Percentiles rank a stretch among this genome's conserved stretches.
These are phyloP conservation scores for Colletotrichum karsti DNA, from an alignment of 2,329 filamentous ascomycete genomes.

Conservation along the genomic window DNA sequence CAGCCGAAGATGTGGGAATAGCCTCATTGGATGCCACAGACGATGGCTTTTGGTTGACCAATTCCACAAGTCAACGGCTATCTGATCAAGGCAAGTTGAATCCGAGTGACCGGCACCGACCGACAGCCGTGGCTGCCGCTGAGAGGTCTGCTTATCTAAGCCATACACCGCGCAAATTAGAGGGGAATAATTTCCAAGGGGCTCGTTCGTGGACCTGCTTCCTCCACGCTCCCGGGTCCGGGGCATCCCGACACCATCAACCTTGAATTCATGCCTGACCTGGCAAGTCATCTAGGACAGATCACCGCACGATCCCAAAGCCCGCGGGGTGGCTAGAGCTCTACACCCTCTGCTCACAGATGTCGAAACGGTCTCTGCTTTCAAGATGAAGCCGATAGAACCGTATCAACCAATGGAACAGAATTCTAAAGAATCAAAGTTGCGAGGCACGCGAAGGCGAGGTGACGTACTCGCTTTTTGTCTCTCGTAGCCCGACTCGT, in stretches of 20 bases:
- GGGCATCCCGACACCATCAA: not conserved
- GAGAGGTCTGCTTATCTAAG: too few relatives aligned
- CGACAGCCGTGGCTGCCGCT: not conserved
- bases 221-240: too few relatives aligned
- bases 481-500: not conserved
- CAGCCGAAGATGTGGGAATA: not conserved
- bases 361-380: not conserved
- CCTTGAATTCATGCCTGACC: not conserved
- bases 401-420: not conserved
- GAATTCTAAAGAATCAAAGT: not conserved
- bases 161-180: too few relatives aligned
- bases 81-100: not conserved
- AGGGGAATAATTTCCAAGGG: too few relatives aligned
- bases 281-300: not conserved
- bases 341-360: not conserved
- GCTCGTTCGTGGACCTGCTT: too few relatives aligned
- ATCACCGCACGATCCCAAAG: not conserved
- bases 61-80: not conserved
- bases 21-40: not conserved
- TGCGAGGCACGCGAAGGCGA: not conserved
- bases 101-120: not conserved
- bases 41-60: too few relatives aligned
- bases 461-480: not conserved
- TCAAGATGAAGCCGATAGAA: not conserved
- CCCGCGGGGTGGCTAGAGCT: not conserved